Evolutionary conservation across 2,329 filamentous ascomycete species (phyloP), one percentile per base, ranked within the genome.

Genomic region (Fusarium udum): DNA sequence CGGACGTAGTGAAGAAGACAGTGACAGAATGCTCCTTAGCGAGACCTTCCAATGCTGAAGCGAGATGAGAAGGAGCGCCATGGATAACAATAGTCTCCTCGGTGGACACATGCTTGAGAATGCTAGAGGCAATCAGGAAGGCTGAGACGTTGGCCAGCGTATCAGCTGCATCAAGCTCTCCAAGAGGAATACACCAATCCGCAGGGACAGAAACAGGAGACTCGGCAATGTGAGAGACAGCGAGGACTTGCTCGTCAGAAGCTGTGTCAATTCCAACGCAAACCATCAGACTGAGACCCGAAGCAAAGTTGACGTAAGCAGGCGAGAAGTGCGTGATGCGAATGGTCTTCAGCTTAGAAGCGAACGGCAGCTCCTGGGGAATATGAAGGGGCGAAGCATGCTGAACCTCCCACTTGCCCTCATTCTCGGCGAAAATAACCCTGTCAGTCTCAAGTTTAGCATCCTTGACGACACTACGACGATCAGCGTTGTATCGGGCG

Each of bases 251-350:
- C 16, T 36, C 48, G 0, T 11, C 4, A 14, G 22, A 18, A 6
- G 16, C n/a, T 7, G 31, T 20, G 12, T 36, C 48, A 1, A 51
- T 14, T 0, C 48, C 48, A 20, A 24, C 31, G 8, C 48, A 51
- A 14, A 0, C 7, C n/a, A 26, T 20, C 0, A 51, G 0, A 0
- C 48, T 51, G 0, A 20, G n/a, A 1, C 48, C 48, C 0, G 48
- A n/a, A 24, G 16, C 3, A 1, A 51, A 0, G 2, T 13, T 51
- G 16, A 24, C 31, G 3, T 31, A 2, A 18, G 48, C 31, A 15
- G 48, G 31, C 3, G 48, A 51, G 12, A 51, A 51, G 1, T 51
- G 48, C 0, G 48, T 51, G 6, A 51, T 14, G 1, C 31, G 31
- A 36, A 51, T 51, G 11, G 48, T 51, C n/a, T 24, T 36, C 31